Percentiles rank a stretch among this genome's conserved stretches.
Conservation (phyloP, 257 asterid species). For the Solanum megistacrolobum region DNA sequence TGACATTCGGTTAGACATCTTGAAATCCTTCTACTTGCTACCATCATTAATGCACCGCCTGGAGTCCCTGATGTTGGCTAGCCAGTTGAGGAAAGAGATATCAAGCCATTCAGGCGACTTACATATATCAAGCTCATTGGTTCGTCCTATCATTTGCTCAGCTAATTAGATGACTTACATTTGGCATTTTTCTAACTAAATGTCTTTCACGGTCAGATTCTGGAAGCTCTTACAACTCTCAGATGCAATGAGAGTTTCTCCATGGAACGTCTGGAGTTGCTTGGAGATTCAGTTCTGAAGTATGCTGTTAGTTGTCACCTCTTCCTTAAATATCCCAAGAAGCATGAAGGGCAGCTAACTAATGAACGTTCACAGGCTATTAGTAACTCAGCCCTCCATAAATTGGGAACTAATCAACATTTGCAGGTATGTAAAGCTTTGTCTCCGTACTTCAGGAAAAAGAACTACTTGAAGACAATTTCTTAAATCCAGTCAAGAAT, state of each 20-base stretch:
- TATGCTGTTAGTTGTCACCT: slow-evolving; percentile 70
- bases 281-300: slow-evolving; percentile 88
- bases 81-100: slow-evolving; percentile 75
- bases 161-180: not conserved
- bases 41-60: slow-evolving; percentile 90
- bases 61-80: slow-evolving; percentile 85
- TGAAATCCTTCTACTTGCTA: slow-evolving; percentile 77
- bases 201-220: slow-evolving; percentile 38
- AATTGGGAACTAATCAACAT: slow-evolving; percentile 49
- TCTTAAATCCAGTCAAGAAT: not conserved
- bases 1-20: slow-evolving; percentile 41
- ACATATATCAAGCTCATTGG: slow-evolving; percentile 64
- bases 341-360: slow-evolving; percentile 66
- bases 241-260: slow-evolving; percentile 82
- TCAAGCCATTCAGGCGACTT: slow-evolving; percentile 30
- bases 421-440: slow-evolving; percentile 50
- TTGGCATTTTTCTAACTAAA: slow-evolving; percentile 1
- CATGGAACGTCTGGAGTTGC: slow-evolving; percentile 90
- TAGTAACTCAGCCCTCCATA: slow-evolving; percentile 61
- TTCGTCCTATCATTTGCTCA: slow-evolving; percentile 13
- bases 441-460: not conserved
- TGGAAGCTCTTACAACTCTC: slow-evolving; percentile 82
- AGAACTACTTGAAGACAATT: not conserved
- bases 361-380: slow-evolving; percentile 39
- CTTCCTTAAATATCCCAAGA: slow-evolving; percentile 64